Conservation (phyloP, 208 protist species). For the Leishmania turanica region DNA sequence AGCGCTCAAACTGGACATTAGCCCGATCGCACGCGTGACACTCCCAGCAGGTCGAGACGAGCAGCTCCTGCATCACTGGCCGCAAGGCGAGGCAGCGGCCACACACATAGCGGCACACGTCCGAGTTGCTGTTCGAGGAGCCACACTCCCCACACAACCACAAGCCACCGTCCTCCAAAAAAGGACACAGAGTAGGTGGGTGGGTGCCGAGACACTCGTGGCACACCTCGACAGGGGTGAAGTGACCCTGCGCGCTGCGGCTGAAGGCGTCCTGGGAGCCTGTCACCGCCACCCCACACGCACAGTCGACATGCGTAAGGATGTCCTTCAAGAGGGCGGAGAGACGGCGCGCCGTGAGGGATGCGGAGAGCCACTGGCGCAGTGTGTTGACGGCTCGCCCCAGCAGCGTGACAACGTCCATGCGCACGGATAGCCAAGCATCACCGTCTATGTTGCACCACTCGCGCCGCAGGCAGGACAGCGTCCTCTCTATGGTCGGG, state of each 20-base stretch:
- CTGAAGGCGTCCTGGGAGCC: slow-evolving; percentile 22
- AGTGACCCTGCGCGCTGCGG: slow-evolving; percentile 20
- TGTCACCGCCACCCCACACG: slow-evolving; percentile 34
- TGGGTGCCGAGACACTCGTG: slow-evolving; percentile 75
- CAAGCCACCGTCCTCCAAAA: slow-evolving; percentile 14
- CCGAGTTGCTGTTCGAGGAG: slow-evolving; percentile 51
- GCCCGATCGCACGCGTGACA: slow-evolving; percentile 58
- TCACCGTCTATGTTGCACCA: slow-evolving; percentile 6
- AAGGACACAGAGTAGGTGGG: slow-evolving; percentile 53
- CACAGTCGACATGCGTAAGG: slow-evolving; percentile 43
- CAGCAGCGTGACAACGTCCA: slow-evolving; percentile 17
- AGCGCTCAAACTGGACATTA: slow-evolving; percentile 80
- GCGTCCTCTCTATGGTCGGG: slow-evolving; percentile 17
- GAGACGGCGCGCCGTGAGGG: slow-evolving; percentile 38
- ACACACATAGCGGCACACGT: slow-evolving; percentile 85
- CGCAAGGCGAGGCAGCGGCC: slow-evolving; percentile 66
- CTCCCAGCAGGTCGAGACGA: slow-evolving; percentile 67
- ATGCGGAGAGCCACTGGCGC: slow-evolving; percentile 15
- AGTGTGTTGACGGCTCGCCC: slow-evolving; percentile 21
- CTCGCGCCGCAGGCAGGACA: slow-evolving; percentile 17
- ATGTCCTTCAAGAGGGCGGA: slow-evolving; percentile 56
- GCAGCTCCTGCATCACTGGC: slow-evolving; percentile 49
- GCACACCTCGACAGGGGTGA: slow-evolving; percentile 40
- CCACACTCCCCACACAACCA: slow-evolving; percentile 76
- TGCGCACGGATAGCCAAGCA: slow-evolving; percentile 21